Evolutionary conservation across 192 early-diverging fungal genomes (phyloP).

Genomic region (Anaeromyces robustus): DNA sequence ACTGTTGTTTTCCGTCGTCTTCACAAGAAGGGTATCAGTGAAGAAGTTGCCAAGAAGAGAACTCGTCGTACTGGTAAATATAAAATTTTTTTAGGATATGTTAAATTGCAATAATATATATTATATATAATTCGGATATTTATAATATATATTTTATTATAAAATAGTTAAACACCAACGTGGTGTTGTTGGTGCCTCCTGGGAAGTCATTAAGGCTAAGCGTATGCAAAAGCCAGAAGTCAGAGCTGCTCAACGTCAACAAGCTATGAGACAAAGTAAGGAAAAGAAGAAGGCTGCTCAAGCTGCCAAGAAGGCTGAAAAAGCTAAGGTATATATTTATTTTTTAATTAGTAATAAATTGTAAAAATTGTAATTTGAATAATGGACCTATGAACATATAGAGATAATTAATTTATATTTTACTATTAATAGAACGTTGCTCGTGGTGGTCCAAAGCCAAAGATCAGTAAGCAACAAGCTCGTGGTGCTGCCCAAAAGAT

Average conservation of each 20-base stretch:
- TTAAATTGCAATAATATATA: no score
- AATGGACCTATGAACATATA: no score
- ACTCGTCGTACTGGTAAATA: not conserved
- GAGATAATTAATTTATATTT: no score
- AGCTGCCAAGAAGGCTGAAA: conserved; percentile 74
- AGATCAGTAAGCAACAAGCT: conserved; percentile 65
- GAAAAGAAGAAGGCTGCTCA: conserved; percentile 78
- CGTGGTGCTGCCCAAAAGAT: conserved; percentile 69
- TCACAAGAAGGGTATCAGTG: conserved; percentile 96
- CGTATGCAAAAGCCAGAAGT: conserved; percentile 92
- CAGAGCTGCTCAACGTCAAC: conserved; percentile 74
- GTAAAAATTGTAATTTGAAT: no score
- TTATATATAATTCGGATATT: no score
- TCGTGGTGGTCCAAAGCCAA: conserved; percentile 27
- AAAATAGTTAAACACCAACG: conserved; percentile 77
- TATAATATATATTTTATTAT: not conserved
- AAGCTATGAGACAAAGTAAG: conserved; percentile 76
- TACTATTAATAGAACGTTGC: conserved; percentile 6
- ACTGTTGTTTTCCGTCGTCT: conserved; percentile 92
- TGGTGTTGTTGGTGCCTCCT: conserved; percentile 86
- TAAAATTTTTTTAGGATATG: not conserved
- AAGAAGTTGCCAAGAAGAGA: conserved; percentile 94
- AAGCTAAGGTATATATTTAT: conserved; percentile 41
- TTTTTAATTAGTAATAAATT: no score
- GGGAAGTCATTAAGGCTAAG: conserved; percentile 93